Conservation (phyloP, 1,139 yeast species). For the Arxiozyma bovina region DNA sequence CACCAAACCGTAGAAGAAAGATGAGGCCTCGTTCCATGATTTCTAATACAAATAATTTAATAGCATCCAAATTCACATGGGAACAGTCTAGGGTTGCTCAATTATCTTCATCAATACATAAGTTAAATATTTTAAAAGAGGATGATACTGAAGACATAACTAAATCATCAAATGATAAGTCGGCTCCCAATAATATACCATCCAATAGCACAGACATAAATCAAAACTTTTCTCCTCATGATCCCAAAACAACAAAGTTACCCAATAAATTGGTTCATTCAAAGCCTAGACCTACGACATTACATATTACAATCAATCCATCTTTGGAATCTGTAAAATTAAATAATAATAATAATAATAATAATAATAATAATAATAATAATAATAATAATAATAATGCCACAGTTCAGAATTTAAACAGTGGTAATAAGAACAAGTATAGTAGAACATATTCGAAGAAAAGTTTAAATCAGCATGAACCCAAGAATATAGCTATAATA, state of each 20-base stretch:
- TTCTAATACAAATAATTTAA: neutral
- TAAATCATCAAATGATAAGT: neutral
- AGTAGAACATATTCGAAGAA: conserved; percentile 4
- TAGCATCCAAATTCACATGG: neutral
- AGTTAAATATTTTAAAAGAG: neutral
- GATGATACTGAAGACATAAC: neutral
- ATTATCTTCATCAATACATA: neutral
- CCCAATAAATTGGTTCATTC: neutral
- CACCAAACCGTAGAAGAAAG: neutral
- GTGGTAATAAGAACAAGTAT: neutral
- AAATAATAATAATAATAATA: neutral
- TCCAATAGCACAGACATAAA: neutral
- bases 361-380: too few species aligned
- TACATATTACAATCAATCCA: conserved; percentile 4
- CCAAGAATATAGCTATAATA: neutral
- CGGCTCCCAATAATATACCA: neutral
- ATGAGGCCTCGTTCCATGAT: conserved; percentile 3
- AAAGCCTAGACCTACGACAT: conserved; percentile 7
- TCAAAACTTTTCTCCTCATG: neutral
- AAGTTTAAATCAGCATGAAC: conserved; percentile 4
- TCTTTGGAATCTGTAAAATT: neutral
- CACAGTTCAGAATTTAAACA: neutral
- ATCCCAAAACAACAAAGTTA: neutral
- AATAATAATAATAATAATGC: neutral
- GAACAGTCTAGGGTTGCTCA: neutral